A percentile compares a stretch with the other conserved stretches of the same genome.
phyloP scores from a whole-genome alignment of 345 rosid species.

The Erysimum cheiranthoides region DNA sequence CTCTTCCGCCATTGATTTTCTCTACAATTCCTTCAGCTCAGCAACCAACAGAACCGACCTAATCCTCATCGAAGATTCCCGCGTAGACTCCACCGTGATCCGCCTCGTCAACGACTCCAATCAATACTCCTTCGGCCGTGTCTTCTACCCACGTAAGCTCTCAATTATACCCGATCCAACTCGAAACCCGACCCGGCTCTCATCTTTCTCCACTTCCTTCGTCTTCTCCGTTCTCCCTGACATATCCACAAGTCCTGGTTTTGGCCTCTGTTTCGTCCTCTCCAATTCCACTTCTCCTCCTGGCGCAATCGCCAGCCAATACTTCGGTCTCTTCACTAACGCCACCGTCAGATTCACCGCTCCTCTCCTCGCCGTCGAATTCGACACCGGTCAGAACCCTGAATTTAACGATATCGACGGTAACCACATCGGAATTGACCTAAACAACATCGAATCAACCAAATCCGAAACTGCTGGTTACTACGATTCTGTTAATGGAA shows the following conservation, averaged over 20 bases:
- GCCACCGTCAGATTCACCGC: conserved; percentile 48
- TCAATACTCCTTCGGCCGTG: conserved; percentile 63
- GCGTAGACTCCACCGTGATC: conserved; percentile 61
- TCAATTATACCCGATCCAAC: conserved; percentile 50
- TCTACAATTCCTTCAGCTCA: conserved; percentile 64
- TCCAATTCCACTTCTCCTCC: conserved; percentile 80
- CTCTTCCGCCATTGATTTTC: conserved; percentile 58
- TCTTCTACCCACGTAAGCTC: conserved; percentile 62
- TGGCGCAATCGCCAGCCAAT: conserved; percentile 68
- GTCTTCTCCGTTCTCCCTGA: conserved; percentile 54
- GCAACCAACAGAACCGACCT: conserved; percentile 53
- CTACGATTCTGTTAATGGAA: conserved; percentile 56
- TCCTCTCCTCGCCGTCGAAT: conserved; percentile 80
- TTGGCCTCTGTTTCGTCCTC: conserved; percentile 87
- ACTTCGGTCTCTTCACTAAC: conserved; percentile 71
- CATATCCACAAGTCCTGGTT: conserved; percentile 72
- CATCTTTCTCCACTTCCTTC: conserved; percentile 76
- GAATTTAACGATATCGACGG: conserved; percentile 71
- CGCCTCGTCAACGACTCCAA: conserved; percentile 69
- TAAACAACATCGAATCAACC: conserved; percentile 60
- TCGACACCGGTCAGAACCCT: conserved; percentile 71
- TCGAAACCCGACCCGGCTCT: conserved; percentile 53
- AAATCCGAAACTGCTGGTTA: conserved; percentile 55
- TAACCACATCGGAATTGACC: conserved; percentile 79
- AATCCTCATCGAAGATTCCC: conserved; percentile 66